Base-by-base conservation (phyloP, 2,329 filamentous ascomycete genomes). In the Colletotrichum agaves region DNA sequence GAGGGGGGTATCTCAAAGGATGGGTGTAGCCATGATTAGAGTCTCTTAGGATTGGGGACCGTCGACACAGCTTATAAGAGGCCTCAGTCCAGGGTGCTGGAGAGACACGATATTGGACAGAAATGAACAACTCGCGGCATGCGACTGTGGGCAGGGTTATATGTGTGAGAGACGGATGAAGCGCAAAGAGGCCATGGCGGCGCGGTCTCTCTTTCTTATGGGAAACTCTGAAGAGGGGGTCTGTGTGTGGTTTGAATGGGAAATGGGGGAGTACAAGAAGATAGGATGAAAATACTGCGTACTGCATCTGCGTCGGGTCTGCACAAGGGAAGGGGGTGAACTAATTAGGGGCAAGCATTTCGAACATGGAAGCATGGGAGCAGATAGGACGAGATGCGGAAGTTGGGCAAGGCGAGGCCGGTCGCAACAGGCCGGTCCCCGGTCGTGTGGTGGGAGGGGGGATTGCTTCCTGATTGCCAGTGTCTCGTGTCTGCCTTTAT, bases 321-420 rank as follows among this genome's bases (percentile, higher is more conserved):
- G 49, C 11, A 31, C 31, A 13, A 53, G 55, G 37, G 21, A 44
- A 35, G 35, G 47, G 47, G 47, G 47, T 61, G 63, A 52, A 52
- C 64, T 64, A 58, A 67, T 67, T 59, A 59, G 47, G 61, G 52
- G 63, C 21, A 37, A 35, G 37, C 37, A 52, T 46, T 37, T 50
- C 46, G 46, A 50, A 27, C 23, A 37, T n/a, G 15, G 41, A 41
- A 57, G 41, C 31, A 50, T 39, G 53, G 61, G 61, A 49, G 49
- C 19, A 55, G 58, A 61, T 61, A 53, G 55, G 47, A 44, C 46
- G 43, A 27, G 44, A 52, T 55, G 56, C 47, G 53, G 35, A 50
- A 65, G 61, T 64, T 67, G 64, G 64, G 53, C 64, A 67, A 67
- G 64, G 64, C 31, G 61, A 67, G 23, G 61, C 64, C 53, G 52